A percentile compares a stretch with the other conserved stretches of the same genome.
Conservation (phyloP, 148 eudicot species). For the Chenopodium album region DNA sequence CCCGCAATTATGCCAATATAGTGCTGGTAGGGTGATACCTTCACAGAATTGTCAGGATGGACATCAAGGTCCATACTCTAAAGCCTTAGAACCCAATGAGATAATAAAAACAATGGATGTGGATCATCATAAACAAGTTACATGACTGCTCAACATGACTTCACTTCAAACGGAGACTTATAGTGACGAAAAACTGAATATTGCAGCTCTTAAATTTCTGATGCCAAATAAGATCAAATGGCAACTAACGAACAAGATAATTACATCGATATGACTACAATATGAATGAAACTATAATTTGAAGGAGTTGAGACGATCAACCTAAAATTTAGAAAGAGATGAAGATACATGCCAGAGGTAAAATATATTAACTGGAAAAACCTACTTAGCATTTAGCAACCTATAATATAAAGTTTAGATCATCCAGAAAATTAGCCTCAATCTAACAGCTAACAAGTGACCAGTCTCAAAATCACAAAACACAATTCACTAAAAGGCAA, state of each 20-base stretch:
- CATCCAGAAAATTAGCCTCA: not conserved
- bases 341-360: not conserved
- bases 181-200: not conserved
- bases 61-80: not conserved
- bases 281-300: too few relatives aligned
- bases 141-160: not conserved
- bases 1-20: too few relatives aligned
- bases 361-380: not conserved
- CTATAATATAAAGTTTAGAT: not conserved
- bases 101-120: not conserved
- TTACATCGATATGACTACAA: not conserved
- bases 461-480: not conserved
- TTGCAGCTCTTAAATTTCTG: not conserved
- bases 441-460: not conserved
- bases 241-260: not conserved
- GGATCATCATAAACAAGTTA: not conserved
- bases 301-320: too few relatives aligned
- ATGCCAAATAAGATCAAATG: slow-evolving; percentile 1
- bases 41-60: not conserved
- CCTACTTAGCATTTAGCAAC: not conserved
- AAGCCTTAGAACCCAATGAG: not conserved
- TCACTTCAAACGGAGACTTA: not conserved
- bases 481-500: not conserved
- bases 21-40: not conserved
- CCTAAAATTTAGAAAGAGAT: not conserved